Base-by-base conservation (phyloP, 106 monocot genomes). In the Apostasia shenzhenica region DNA sequence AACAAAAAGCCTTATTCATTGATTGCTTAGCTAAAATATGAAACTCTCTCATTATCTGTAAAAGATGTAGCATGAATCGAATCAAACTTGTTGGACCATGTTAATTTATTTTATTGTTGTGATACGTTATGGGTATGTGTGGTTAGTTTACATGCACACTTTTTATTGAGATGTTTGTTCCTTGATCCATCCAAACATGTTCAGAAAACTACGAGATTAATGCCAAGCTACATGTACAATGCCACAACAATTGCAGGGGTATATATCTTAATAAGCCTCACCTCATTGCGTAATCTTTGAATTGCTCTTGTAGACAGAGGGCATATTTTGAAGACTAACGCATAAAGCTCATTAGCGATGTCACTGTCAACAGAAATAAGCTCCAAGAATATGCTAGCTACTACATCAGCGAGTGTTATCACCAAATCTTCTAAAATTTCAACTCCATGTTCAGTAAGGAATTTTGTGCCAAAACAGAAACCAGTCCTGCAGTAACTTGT, bases 281-380 rank as follows among this genome's bases (percentile, higher is more conserved):
- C 95, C 92, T 95, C 92, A 79, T 92, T 95, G n/a, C 95, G 74
- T 59, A 95, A 63, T 72, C 73, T 84, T 66, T 95, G 95, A 68
- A 95, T 83, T 63, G 68, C 74, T 80, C 95, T 84, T 41, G 92
- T 95, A 45, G 95, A 86, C 45, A 95, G 75, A 54, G 73, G 67
- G 62, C 95, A 95, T 60, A 95, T 72, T 8, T 67, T 73, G 67
- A 81, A 76, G 64, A 82, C 77, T 69, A 80, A 64, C n/a, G 70
- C 48, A 80, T 70, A 81, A 43, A 86, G 76, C 66, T 89, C 84
- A 58, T 43, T 74, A 46, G 86, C 74, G 55, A 87, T 61, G 44
- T 71, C 77, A 82, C 95, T 81, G 68, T 95, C 92, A 51, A 95
- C 67, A 47, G 92, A 95, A 63, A 95, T 86, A 75, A 95, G 88